A percentile compares a stretch with the other conserved stretches of the same genome.
phyloP scores from a whole-genome alignment of 2,329 filamentous ascomycete genomes.

The Aaosphaeria pasadenensis region DNA sequence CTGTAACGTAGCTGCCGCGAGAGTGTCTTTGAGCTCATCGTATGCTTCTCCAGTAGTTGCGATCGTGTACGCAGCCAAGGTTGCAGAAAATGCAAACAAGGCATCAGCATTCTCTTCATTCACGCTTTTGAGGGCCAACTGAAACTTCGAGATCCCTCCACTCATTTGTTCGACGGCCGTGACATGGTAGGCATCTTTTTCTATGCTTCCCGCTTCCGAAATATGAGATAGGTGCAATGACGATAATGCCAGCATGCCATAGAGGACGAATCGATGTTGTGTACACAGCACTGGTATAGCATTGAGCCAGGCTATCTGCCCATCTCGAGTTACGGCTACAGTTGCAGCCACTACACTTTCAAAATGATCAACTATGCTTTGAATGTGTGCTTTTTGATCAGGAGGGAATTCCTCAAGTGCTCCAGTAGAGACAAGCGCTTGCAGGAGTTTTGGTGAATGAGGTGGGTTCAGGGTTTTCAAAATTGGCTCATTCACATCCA shows the following conservation, averaged over 20 bases:
- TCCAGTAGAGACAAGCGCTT: conserved; percentile 7
- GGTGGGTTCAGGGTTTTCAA: not conserved
- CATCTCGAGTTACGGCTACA: conserved; percentile 13
- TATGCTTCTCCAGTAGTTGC: conserved; percentile 14
- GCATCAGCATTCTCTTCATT: conserved; percentile 40
- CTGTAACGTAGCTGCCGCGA: not conserved
- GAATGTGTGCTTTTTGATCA: conserved; percentile 7
- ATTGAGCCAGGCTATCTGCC: conserved; percentile 13
- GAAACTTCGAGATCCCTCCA: conserved; percentile 19
- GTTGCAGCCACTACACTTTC: conserved; percentile 9
- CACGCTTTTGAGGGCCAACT: conserved; percentile 23
- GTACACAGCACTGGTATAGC: conserved; percentile 30
- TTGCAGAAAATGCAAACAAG: conserved; percentile 26
- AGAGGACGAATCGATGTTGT: conserved; percentile 40
- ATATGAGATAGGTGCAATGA: conserved; percentile 43
- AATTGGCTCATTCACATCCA: no score
- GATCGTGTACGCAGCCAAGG: conserved; percentile 13
- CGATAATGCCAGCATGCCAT: conserved; percentile 42
- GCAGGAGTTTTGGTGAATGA: conserved; percentile 8
- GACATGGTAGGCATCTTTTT: conserved; percentile 9
- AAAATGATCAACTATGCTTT: conserved; percentile 22
- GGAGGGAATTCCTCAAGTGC: conserved; percentile 10
- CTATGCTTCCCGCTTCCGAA: conserved; percentile 7
- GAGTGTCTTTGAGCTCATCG: conserved; percentile 4
- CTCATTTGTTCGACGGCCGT: conserved; percentile 24